Evolutionary conservation across 352 stramenopile genomes (phyloP), one percentile per base, ranked within the genome.

Genomic region (Thalassiosira mediterranea): DNA sequence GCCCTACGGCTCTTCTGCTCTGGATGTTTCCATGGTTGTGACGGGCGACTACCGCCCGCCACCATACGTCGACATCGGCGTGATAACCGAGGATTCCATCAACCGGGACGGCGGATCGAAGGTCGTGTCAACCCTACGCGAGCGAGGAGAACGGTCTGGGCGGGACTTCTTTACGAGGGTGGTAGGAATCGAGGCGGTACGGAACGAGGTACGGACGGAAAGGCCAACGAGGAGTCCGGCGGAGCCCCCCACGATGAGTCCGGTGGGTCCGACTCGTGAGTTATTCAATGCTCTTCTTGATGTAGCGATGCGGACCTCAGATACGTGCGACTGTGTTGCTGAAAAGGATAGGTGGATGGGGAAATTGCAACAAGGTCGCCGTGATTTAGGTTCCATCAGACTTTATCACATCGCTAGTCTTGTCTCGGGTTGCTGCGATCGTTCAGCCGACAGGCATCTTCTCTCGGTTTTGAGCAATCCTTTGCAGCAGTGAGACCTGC

Each of bases 81-180:
- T 66, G 8, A 71, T 77, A 37, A 60, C 60, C 25, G 68, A 77
- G 54, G 68, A 77, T 51, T 72, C 59, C 26, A 77, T 77, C 51
- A 77, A 77, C 47, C 51, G 68, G 0, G 17, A 57, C 1, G 58
- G 51, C 1, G 40, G 38, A 2, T n/a, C n/a, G n/a, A 65, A 62
- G 21, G 59, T 71, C 1, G 52, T 77, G 8, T 37, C n/a, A 26
- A 40, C 25, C 11, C 17, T 77, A 10, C 19, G 62, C 25, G 69
- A 78, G 38, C 19, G 69, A 3, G 69, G 59, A 26, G 13, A 15
- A 5, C 19, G 44, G 5, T 42, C 38, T 11, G 60, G 60, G 2
- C 19, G 59, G 13, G 31, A 54, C 0, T 78, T 63, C 28, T 78
- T 78, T 19, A 37, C 61, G n/a, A 23, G 69, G 38, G 69, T 78